phyloP scores from a whole-genome alignment of 2,329 filamentous ascomycete genomes.

The Penicillium sp. region DNA sequence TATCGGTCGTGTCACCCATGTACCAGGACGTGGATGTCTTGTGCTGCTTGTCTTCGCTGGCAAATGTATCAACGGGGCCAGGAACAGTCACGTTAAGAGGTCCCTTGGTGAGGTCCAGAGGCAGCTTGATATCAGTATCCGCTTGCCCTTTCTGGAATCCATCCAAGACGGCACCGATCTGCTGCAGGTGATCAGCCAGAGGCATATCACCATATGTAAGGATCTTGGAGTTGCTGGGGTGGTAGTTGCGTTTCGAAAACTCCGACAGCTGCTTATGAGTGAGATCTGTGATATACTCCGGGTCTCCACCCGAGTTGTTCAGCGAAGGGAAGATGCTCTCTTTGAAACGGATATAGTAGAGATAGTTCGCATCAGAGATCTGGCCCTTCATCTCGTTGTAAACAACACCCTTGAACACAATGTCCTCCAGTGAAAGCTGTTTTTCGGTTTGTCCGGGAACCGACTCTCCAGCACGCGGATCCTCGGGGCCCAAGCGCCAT shows the following conservation, averaged over 20 bases:
- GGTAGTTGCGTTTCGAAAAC: conserved; percentile 91
- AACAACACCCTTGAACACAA: conserved; percentile 93
- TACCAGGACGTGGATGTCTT: conserved; percentile 96
- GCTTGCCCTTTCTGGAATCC: conserved; percentile 68
- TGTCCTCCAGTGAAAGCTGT: conserved; percentile 60
- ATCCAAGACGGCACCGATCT: conserved; percentile 71
- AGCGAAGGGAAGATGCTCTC: conserved; percentile 91
- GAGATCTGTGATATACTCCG: conserved; percentile 91
- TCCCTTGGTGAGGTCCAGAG: conserved; percentile 66
- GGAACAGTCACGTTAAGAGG: conserved; percentile 68
- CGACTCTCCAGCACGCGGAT: conserved; percentile 61
- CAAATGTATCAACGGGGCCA: conserved; percentile 82
- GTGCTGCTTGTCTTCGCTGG: conserved; percentile 80
- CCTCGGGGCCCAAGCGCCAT: conserved; percentile 92
- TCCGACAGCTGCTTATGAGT: conserved; percentile 85
- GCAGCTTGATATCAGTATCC: conserved; percentile 71
- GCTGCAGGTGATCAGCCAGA: conserved; percentile 72
- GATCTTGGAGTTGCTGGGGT: conserved; percentile 94
- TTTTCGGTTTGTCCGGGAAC: conserved; percentile 49
- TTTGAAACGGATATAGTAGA: conserved; percentile 94
- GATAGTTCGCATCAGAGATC: conserved; percentile 94
- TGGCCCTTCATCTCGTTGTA: conserved; percentile 99
- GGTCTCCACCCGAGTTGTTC: conserved; percentile 95
- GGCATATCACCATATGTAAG: conserved; percentile 95
- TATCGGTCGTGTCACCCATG: conserved; percentile 75